phyloP scores from a whole-genome alignment of 345 rosid genomes.

The Boechera divaricarpa region DNA sequence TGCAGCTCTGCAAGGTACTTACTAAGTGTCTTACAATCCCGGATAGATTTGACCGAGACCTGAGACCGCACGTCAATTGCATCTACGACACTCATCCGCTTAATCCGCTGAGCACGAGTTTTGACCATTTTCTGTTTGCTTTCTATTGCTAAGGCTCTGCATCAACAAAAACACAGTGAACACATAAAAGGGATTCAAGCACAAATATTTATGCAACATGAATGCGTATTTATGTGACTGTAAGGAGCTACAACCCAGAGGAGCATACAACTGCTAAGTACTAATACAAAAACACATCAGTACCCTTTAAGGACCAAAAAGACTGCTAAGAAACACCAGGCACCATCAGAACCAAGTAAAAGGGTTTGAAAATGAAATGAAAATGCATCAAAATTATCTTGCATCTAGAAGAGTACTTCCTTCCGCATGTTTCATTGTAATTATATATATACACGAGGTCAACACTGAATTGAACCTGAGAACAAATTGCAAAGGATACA shows the following conservation, averaged over 20 bases:
- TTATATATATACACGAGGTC: constrained; percentile 14
- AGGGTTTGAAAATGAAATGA: not conserved
- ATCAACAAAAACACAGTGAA: constrained; percentile 19
- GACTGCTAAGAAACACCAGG: not conserved
- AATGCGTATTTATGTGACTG: constrained; percentile 2
- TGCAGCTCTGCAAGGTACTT: constrained; percentile 23
- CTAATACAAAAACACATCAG: constrained; percentile 20
- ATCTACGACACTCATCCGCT: not conserved
- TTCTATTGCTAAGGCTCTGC: constrained; percentile 33
- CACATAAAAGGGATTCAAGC: constrained; percentile 10
- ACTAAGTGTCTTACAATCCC: too few species aligned
- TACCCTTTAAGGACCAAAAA: not conserved
- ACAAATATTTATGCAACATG: constrained; percentile 11
- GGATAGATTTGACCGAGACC: too few species aligned
- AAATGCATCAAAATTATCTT: constrained; percentile 9
- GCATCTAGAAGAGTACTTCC: not conserved
- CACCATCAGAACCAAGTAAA: constrained; percentile 24
- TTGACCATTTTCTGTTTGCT: constrained; percentile 37
- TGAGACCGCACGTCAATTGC: constrained; percentile 36
- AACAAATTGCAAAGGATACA: constrained; percentile 1
- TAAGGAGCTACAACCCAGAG: too few species aligned
- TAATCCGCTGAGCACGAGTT: constrained; percentile 3
- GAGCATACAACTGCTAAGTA: constrained; percentile 19
- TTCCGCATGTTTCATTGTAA: not conserved
- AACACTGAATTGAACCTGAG: constrained; percentile 16